These are phyloP conservation scores for Pleurostoma richardsiae DNA, from an alignment of 2,329 filamentous ascomycete species.

Conservation along the genomic window DNA sequence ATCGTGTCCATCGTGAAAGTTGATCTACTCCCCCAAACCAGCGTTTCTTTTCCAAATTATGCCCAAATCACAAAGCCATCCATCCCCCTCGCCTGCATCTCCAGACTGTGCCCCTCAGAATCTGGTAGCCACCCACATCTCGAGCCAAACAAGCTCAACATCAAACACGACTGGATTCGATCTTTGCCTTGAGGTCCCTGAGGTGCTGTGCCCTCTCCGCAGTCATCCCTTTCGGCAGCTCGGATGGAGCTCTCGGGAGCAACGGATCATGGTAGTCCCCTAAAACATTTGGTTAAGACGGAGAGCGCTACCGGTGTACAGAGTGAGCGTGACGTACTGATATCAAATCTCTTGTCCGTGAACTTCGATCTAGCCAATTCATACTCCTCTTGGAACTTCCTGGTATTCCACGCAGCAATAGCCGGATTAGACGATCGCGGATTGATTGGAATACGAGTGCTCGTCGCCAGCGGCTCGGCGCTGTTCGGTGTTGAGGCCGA, in stretches of 20 bases:
- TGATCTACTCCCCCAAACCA: too few species aligned
- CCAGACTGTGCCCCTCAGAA: too few species aligned
- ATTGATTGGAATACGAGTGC: background rate
- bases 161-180: conserved; percentile 9
- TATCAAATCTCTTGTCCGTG: conserved; percentile 39
- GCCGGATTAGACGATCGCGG: conserved; percentile 11
- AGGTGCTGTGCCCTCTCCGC: conserved; percentile 34
- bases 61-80: too few species aligned
- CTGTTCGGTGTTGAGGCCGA: background rate
- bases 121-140: too few species aligned
- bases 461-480: background rate
- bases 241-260: conserved; percentile 25
- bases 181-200: conserved; percentile 25
- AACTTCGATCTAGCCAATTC: conserved; percentile 31
- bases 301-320: background rate
- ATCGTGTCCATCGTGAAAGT: too few species aligned
- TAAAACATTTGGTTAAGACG: conserved; percentile 1
- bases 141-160: too few species aligned
- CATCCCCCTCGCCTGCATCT: too few species aligned
- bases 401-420: conserved; percentile 21
- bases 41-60: too few species aligned
- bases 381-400: conserved; percentile 37
- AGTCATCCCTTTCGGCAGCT: conserved; percentile 29
- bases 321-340: conserved; percentile 28
- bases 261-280: conserved; percentile 43